Conservation (phyloP, 1,284 basidiomycete species). For the Marasmius oreades region DNA sequence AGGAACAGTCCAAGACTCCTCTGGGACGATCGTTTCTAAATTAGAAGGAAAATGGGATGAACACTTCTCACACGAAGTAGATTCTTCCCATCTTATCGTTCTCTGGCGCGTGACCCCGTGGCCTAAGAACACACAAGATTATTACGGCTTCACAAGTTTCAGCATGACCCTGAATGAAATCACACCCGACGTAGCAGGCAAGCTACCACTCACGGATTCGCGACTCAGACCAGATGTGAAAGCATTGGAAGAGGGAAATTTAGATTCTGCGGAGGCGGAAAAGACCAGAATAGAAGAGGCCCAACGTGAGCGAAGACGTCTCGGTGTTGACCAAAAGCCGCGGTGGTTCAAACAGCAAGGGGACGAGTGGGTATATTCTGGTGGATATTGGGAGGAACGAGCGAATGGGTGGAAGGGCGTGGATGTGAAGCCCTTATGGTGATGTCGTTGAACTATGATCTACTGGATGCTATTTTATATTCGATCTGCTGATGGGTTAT, state of each 20-base stretch:
- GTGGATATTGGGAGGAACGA: slow-evolving; percentile 83
- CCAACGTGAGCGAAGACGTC: slow-evolving; percentile 64
- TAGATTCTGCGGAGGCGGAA: slow-evolving; percentile 73
- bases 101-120: slow-evolving; percentile 75
- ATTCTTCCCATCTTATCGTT: slow-evolving; percentile 66
- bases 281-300: slow-evolving; percentile 76
- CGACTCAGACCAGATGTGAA: slow-evolving; percentile 83
- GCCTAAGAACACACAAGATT: slow-evolving; percentile 69
- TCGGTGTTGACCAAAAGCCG: slow-evolving; percentile 52
- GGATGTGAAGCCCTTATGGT: slow-evolving; percentile 58
- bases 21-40: slow-evolving; percentile 51
- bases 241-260: slow-evolving; percentile 79
- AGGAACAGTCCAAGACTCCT: slow-evolving; percentile 54
- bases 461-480: neutral
- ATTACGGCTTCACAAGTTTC: slow-evolving; percentile 82
- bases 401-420: slow-evolving; percentile 57
- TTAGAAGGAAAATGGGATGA: slow-evolving; percentile 87
- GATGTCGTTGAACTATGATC: slow-evolving; percentile 22
- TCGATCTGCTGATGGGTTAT: neutral
- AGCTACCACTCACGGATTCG: slow-evolving; percentile 83
- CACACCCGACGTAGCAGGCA: slow-evolving; percentile 62
- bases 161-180: slow-evolving; percentile 83
- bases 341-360: slow-evolving; percentile 72
- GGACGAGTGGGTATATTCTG: slow-evolving; percentile 72
- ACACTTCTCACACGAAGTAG: slow-evolving; percentile 62